phyloP scores from a whole-genome alignment of 352 stramenopile species.

The Halophytophthora batemanensis region DNA sequence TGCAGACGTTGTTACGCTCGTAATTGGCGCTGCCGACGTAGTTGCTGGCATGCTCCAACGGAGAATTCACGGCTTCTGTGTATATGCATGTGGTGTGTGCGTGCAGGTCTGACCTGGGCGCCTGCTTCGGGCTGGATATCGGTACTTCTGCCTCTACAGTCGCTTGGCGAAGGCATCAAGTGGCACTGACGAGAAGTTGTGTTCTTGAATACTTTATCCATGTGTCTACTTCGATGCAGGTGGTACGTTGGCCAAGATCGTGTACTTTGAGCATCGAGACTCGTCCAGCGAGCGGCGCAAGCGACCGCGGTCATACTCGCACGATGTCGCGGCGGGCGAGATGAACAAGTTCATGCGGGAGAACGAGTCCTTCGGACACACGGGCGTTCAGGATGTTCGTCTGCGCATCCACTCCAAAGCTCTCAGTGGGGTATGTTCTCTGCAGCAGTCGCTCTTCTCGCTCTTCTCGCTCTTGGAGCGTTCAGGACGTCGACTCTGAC shows the following conservation, averaged over 20 bases:
- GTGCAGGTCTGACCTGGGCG: constrained; percentile 74
- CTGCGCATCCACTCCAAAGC: constrained; percentile 83
- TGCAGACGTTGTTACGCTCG: neutral
- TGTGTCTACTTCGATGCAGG: constrained; percentile 34
- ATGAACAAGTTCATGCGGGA: constrained; percentile 87
- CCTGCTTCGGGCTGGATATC: constrained; percentile 85
- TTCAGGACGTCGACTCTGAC: too few relatives aligned
- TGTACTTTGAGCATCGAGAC: constrained; percentile 91
- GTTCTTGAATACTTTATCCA: constrained; percentile 20
- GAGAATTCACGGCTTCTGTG: neutral
- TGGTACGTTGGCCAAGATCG: constrained; percentile 93
- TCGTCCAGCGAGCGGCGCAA: constrained; percentile 42
- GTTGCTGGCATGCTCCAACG: neutral
- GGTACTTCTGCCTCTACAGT: constrained; percentile 25
- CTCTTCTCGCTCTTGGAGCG: neutral
- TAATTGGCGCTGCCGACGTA: neutral
- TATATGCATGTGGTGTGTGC: neutral
- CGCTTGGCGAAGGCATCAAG: neutral
- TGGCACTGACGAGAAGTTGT: constrained; percentile 4
- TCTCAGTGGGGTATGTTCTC: constrained; percentile 78
- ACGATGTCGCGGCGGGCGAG: constrained; percentile 72
- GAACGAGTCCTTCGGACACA: constrained; percentile 72
- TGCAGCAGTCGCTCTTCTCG: too few relatives aligned
- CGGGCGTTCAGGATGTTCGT: constrained; percentile 87
- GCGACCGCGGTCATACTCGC: constrained; percentile 65